Conservation (phyloP, 2,329 filamentous ascomycete genomes). For the Phialocephala sp. region DNA sequence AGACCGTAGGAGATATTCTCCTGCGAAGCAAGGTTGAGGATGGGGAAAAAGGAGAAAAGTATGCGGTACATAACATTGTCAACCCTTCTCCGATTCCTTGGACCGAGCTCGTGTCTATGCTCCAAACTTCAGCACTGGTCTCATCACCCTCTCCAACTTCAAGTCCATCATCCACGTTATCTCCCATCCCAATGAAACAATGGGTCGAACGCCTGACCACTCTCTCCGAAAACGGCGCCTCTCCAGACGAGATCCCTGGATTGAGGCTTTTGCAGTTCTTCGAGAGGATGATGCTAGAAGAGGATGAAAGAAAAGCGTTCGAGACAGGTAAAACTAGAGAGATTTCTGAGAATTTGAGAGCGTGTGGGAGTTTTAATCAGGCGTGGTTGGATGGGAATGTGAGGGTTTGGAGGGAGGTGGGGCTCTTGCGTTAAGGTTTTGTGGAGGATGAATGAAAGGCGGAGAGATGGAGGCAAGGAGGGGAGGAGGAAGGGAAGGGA, state of each 20-base stretch:
- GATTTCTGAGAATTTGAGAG: constrained; percentile 29
- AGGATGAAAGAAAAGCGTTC: constrained; percentile 27
- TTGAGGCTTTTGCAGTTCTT: constrained; percentile 36
- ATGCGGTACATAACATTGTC: constrained; percentile 38
- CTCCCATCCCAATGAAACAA: constrained; percentile 27
- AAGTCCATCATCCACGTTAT: not conserved
- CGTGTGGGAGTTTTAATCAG: constrained; percentile 27
- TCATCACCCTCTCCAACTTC: not conserved
- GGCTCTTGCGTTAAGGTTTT: constrained; percentile 33
- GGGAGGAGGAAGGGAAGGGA: too few species aligned
- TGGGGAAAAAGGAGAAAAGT: constrained; percentile 6
- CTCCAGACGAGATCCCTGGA: constrained; percentile 28
- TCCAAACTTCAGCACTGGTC: constrained; percentile 13
- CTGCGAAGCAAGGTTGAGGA: not conserved
- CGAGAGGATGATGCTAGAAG: constrained; percentile 33
- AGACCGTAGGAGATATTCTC: constrained; percentile 27
- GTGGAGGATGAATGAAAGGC: too few species aligned
- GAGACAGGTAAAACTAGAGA: constrained; percentile 33
- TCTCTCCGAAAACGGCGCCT: constrained; percentile 15
- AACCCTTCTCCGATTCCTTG: constrained; percentile 36
- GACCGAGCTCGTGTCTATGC: constrained; percentile 27
- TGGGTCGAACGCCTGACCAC: constrained; percentile 30
- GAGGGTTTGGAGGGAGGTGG: constrained; percentile 33
- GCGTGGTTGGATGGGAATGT: constrained; percentile 34
- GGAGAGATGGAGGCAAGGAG: too few species aligned